Evolutionary conservation across 1,284 basidiomycete genomes (phyloP), one percentile per base, ranked within the genome.

Genomic region (Leccinum variabile): DNA sequence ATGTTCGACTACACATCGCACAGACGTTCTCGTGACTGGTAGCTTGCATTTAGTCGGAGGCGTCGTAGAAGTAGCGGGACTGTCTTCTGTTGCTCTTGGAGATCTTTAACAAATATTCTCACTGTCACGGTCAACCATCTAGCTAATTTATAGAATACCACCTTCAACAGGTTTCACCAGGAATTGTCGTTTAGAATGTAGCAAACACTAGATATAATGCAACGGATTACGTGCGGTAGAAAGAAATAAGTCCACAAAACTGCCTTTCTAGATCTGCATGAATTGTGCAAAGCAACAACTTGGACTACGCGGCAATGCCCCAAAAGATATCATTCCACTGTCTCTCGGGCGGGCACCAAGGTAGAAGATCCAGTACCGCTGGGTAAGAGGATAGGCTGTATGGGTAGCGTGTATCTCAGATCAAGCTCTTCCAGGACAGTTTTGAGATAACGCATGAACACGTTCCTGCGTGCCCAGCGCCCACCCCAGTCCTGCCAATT

Each of bases 21-120:
- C 84, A 1, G 81, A 91, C 65, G 87, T 95, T 14, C 81, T 99
- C 28, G 95, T 97, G 1, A 85, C 93, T 2, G 97, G 97, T 3
- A 98, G 95, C 76, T 76, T 99, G 68, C 96, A 97, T 78, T 84
- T 99, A 14, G 90, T 99, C 6, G 97, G 97, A 25, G 97, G 97
- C 2, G 82, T 97, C 9, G 93, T 99, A 71, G 95, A 97, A 71
- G 94, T 94, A 4, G 91, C 94, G 8, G 88, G 86, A 25, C 75
- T 98, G 63, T 85, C 88, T 60, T 82, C 85, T 18, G 78, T 83
- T 57, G 88, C 88, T 11, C 77, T 92, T 18, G 72, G 67, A 55
- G 70, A 71, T 61, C 63, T 75, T 33, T 71, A 59, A 53, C 7
- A 25, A 25, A 25, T 25, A 8, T 49, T 16, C 8, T 54, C n/a